Base-by-base conservation (phyloP, 2,329 filamentous ascomycete genomes). In the Pestalotiopsis fici region DNA sequence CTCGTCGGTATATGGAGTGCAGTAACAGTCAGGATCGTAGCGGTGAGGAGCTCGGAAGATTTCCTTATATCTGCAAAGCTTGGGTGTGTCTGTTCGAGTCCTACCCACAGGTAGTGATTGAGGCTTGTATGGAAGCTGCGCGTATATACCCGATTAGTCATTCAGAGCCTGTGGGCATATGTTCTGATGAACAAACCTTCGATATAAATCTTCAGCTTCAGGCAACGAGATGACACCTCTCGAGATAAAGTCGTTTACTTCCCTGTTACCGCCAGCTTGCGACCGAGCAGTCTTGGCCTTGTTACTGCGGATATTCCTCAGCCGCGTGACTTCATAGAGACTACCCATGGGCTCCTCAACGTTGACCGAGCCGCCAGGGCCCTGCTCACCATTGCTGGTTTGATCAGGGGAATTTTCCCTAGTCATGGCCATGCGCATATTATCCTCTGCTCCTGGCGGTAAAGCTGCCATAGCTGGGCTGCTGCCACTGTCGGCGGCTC, bases 1-100 rank as follows among this genome's bases (percentile, higher is more conserved):
- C 82, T 84, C 54, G 82, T 83, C 2, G 87, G 85, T 50, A 88
- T 85, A 72, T 90, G 88, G 2, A 90, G 79, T 0, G 87, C 86
- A 2, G 87, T 84, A 5, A 90, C 87, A 0, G 87, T 86, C 59
- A 88, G 80, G 54, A 90, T 86, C 2, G 86, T 85, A 3, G 86
- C 84, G 0, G 86, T 85, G 12, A 90, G 79, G 13, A 89, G 77
- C 1, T 85, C 83, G 0, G 88, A 90, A 12, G 86, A 84, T 60
- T 84, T 81, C 50, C 87, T 83, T 12, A 89, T 82, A 1, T 84
- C 84, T 4, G 79, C 79, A 54, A 88, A 74, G 64, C 82, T 81
- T 13, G 78, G 77, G 69, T 87, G 84, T 23, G 84, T 81, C 11
- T 86, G 76, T 50, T 85, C 82, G 50, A 86, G 82, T 2, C 83